Base-by-base conservation (phyloP, 2,329 filamentous ascomycete species). In the Pseudopithomyces maydicus region DNA sequence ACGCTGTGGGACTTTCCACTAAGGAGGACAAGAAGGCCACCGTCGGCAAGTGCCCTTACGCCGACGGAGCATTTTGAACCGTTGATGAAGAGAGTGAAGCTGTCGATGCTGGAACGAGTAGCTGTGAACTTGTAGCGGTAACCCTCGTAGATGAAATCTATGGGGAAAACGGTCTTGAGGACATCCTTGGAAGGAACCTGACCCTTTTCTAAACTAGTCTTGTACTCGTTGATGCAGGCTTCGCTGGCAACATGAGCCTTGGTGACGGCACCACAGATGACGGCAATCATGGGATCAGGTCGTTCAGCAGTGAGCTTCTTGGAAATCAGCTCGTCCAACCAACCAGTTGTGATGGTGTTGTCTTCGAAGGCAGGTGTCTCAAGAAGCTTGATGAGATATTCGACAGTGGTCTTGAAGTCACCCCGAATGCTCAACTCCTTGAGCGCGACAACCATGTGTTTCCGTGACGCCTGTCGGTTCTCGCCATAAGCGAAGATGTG, bases 401-500 rank as follows among this genome's bases (percentile, higher is more conserved):
- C 95, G 54, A 99, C 94, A 1, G 95, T 99, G 52, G 95, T 99
- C 74, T 93, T 87, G 86, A 99, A 99, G 78, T 99, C 95, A 85
- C 95, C 95, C 80, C 95, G 95, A 83, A 99, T 99, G 82, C 94
- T 99, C 80, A 99, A 80, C 80, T 99, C 95, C 84, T 99, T 99
- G 74, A 99, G 81, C 15, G 95, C 95, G 67, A 99, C 90, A 66
- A 99, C 93, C 95, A 99, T 99, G 83, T 99, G 96, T 79, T 99
- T 99, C 66, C 95, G 84, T 23, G 95, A 99, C 23, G 95, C 93
- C 49, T 92, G 90, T 77, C 95, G 89, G 82, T 96, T 99, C 84
- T 99, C 95, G 59, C 95, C 95, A 70, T 98, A 99, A 51, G 95
- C 96, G 78, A 99, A 99, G 68, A 99, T 99, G 80, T 99, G 95